Evolutionary conservation across 768 basidiomycete species (phyloP), one percentile per base, ranked within the genome.

Genomic region (Phlebiopsis gigantea): DNA sequence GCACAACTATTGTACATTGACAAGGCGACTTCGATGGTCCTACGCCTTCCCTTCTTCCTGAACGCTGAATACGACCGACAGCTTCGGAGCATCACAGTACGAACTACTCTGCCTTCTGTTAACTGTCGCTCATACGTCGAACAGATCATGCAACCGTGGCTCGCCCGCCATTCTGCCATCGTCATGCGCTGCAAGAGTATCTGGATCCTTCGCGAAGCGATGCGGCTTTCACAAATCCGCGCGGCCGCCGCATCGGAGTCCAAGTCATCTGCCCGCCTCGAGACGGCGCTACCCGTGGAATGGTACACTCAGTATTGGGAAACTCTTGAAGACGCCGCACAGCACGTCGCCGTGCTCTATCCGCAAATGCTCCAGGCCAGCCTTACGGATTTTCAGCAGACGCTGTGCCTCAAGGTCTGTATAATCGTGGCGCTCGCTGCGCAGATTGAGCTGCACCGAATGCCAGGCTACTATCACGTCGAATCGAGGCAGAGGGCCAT

Each of bases 1-100:
- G 58, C 61, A 30, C 64, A 67, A 50, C 52, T 67, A 12, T 25
- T 65, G 46, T 67, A 65, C 56, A 59, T 65, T 22, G 64, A 67
- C 55, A 62, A 63, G 29, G 62, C 62, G 5, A 59, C 62, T 1
- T 43, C 43, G 12, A 53, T 67, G 10, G 62, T 67, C 7, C 57
- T 67, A 26, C 53, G 46, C 12, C 51, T 59, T 10, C 56, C 62
- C 4, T 49, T 53, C 5, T 48, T 63, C 9, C 39, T 65, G 12
- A 55, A 56, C 24, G n/a, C 51, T 12, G 58, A 58, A 22, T 65
- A 60, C 51, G 64, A 67, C 31, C 57, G 59, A 2, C 57, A 61
- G 31, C 55, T 67, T 46, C 51, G 53, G 41, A 30, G 45, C 1
- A 53, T 65, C 26, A 34, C 61, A 19, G 66, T 65, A 45, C 44